phyloP scores from a whole-genome alignment of 306 rosid species.

The Prunus salicina region DNA sequence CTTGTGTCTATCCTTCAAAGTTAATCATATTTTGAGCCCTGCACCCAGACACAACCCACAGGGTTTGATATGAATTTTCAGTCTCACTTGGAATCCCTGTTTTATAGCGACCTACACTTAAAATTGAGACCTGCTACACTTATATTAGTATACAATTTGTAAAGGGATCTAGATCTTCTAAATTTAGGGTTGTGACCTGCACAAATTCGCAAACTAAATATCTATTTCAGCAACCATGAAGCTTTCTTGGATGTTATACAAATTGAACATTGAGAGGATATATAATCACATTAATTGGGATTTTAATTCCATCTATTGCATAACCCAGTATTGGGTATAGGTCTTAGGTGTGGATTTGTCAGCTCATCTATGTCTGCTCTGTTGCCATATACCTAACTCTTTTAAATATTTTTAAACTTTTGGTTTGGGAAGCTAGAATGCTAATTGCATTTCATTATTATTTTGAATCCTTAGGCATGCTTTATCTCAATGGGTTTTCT shows the following conservation, averaged over 20 bases:
- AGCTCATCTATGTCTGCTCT: not conserved
- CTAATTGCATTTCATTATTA: not conserved
- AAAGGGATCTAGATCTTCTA: not conserved
- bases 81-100: not conserved
- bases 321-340: not conserved
- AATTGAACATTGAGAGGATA: not conserved
- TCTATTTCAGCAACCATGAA: not conserved
- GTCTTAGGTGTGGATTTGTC: not conserved
- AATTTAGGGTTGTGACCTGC: not conserved
- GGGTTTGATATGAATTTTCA: not conserved
- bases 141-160: not conserved
- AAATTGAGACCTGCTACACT: not conserved
- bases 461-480: conserved; percentile 9
- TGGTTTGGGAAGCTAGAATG: not conserved
- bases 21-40: not conserved
- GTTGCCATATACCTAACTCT: not conserved
- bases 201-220: not conserved
- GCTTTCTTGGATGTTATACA: not conserved
- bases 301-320: not conserved
- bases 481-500: conserved; percentile 13
- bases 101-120: not conserved
- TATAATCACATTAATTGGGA: not conserved
- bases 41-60: not conserved
- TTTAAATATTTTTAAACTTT: not conserved
- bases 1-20: not conserved